These are phyloP conservation scores for Lumnitzera littorea DNA, from an alignment of 345 rosid genomes.

Conservation along the genomic window DNA sequence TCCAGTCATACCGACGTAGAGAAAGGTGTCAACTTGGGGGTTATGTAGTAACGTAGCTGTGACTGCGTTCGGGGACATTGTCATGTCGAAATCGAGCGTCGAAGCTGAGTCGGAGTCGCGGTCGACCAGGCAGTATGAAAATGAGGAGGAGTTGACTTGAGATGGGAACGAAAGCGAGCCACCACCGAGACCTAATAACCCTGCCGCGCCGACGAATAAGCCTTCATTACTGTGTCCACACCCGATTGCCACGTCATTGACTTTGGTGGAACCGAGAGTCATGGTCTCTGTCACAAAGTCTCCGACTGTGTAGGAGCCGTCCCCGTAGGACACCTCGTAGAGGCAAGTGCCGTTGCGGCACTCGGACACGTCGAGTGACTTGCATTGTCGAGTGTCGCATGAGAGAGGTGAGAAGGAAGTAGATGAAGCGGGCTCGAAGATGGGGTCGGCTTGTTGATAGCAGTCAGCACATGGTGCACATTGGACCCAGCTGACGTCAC, in stretches of 20 bases:
- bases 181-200: constrained; percentile 85
- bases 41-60: constrained; percentile 65
- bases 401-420: constrained; percentile 56
- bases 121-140: constrained; percentile 83
- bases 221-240: constrained; percentile 91
- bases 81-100: constrained; percentile 50
- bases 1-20: constrained; percentile 58
- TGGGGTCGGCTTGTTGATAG: constrained; percentile 81
- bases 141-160: constrained; percentile 56
- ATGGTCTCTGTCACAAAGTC: constrained; percentile 73
- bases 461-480: constrained; percentile 87
- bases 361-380: constrained; percentile 56
- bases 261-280: constrained; percentile 50
- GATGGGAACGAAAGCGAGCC: constrained; percentile 73
- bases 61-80: constrained; percentile 39
- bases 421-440: constrained; percentile 67
- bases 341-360: constrained; percentile 67
- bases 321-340: constrained; percentile 84
- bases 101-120: constrained; percentile 84
- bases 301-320: constrained; percentile 84
- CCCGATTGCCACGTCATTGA: constrained; percentile 61
- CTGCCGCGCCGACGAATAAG: constrained; percentile 73
- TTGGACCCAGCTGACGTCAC: constrained; percentile 87
- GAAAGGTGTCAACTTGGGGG: constrained; percentile 63
- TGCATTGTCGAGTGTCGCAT: constrained; percentile 52